Base-by-base conservation (phyloP, 2,329 filamentous ascomycete genomes). In the Curvularia hawaiiensis region DNA sequence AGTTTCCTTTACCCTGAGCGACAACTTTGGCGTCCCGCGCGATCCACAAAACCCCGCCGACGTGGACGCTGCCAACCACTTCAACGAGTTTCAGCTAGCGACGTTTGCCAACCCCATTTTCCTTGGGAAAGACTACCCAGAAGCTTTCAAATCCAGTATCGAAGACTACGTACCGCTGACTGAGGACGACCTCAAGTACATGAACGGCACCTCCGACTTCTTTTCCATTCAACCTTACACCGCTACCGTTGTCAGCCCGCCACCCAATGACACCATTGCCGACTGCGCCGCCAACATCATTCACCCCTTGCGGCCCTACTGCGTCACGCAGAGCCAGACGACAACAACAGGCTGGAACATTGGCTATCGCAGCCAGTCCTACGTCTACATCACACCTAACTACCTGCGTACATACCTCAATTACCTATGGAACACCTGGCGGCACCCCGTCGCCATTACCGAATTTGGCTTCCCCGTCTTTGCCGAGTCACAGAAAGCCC, bases 361-460 rank as follows among this genome's bases (percentile, higher is more conserved):
- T 48, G 85, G 85, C 20, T 85, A 86, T 59, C 76, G 79, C 12
- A 85, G 83, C 2, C 75, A 84, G 33, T 78, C 78, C 2, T 85
- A 86, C 64, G 80, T 84, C n/a, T 86, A 87, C 71, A 82, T 83
- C 33, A 83, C 85, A 0, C 85, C 85, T 0, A 79, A 78, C 2
- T 87, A 85, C 62, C 78, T 88, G n/a, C 79, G 83, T 51, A 78
- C 77, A 52, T 82, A 84, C 60, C 76, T 86, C 4, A 81, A 77
- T 61, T 88, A 87, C 64, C 73, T 88, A 2, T 85, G 81, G 78
- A 86, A 86, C 69, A 86, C 82, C 0, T 88, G 82, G 77, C 79
- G 73, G 31, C 68, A 72, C 0, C 82, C 82, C 0, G 75, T 84
- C 8, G 75, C 77, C 22, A 72, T 86, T 5, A 79, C 80, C 7